A percentile compares a stretch with the other conserved stretches of the same genome.
These are phyloP conservation scores for Castanospermum australe DNA, from an alignment of 306 rosid genomes.

Conservation along the genomic window DNA sequence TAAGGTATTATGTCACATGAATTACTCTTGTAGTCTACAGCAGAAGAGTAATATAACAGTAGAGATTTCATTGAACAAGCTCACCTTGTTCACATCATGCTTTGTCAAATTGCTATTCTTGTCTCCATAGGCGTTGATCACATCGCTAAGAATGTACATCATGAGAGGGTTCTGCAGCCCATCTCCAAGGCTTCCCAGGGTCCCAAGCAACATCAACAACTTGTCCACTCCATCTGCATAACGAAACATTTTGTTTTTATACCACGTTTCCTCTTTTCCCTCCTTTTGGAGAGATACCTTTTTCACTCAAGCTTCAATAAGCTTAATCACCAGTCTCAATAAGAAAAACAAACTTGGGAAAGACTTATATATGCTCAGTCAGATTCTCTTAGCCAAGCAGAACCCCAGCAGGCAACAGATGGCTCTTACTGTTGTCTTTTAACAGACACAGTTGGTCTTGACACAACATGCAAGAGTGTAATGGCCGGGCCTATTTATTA, in stretches of 20 bases:
- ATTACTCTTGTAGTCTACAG: neutral
- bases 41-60: neutral
- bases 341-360: neutral
- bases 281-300: conserved; percentile 7
- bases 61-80: neutral
- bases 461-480: conserved; percentile 18
- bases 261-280: conserved; percentile 50
- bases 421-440: conserved; percentile 34
- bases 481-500: conserved; percentile 11
- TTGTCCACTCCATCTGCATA: conserved; percentile 75
- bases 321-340: conserved; percentile 25
- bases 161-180: conserved; percentile 80
- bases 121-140: conserved; percentile 72
- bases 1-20: neutral
- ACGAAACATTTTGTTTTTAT: conserved; percentile 56
- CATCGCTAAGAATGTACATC: conserved; percentile 83
- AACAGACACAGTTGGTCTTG: conserved; percentile 24
- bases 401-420: conserved; percentile 26
- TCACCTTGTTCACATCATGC: conserved; percentile 73
- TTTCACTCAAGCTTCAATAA: neutral
- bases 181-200: conserved; percentile 83
- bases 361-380: conserved; percentile 25
- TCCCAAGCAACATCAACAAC: conserved; percentile 74
- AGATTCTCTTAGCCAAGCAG: conserved; percentile 22
- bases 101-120: conserved; percentile 32